Evolutionary conservation across 257 asterid genomes (phyloP), one percentile per base, ranked within the genome.

Genomic region (Leptodermis oblonga): DNA sequence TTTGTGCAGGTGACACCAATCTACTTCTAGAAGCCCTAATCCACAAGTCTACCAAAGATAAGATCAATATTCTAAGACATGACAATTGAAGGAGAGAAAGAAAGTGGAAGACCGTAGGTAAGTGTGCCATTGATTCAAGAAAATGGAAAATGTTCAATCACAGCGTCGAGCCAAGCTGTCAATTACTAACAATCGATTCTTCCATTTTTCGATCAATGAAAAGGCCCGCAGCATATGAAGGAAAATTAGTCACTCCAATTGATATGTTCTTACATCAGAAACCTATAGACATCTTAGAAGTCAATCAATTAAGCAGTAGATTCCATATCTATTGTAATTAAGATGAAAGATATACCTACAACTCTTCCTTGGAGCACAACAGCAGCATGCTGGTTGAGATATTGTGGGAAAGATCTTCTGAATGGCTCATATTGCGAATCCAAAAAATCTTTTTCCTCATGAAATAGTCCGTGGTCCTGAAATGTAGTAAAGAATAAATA

Each of bases 351-450:
- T 82, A 63, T 82, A 94, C 99, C 97, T 70, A 91, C 80, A 78
- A 83, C 76, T 85, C 99, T 87, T 85, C 99, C 99, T 80, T 87
- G 96, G 76, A 94, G 97, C 81, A 94, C 99, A 76, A 91, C 97
- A 28, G 99, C 90, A 56, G 95, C 91, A 76, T 94, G 99, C 85
- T 84, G 97, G 79, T 94, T 94, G 73, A 94, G 85, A 76, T 89
- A 84, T 84, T 91, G 97, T 7, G 92, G 77, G 73, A 94, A 86
- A 52, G 96, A 91, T 78, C 90, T 82, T 70, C 85, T 84, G 77
- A 74, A 94, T 42, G 97, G 96, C 79, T 86, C 97, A 77, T 89
- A 86, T 73, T 86, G 96, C 52, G 96, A 39, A 9, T 94, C 97
- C 77, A 87, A 73, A 74, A 70, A 78, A 71, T 89, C 96, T 80